Percentiles rank a stretch among this genome's conserved stretches.
Evolutionary conservation across 2,329 filamentous ascomycete genomes (phyloP).

Genomic region (Ascochyta rabiei): DNA sequence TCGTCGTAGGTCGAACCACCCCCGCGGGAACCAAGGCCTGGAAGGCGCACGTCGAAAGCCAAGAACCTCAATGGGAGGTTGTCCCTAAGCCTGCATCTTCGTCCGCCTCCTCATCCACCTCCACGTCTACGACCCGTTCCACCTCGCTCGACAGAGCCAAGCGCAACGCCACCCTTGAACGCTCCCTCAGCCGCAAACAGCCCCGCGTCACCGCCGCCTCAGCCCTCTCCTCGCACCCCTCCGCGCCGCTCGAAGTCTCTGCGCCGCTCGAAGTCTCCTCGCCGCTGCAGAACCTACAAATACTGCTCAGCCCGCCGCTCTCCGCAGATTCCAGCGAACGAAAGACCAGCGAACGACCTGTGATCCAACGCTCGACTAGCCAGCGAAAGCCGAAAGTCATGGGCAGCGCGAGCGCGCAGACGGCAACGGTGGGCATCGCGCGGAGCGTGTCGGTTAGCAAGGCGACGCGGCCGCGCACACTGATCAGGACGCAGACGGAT

Average conservation of each 20-base stretch:
- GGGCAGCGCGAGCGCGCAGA: conserved; percentile 8
- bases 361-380: conserved; percentile 19
- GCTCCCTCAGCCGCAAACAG: conserved; percentile 18
- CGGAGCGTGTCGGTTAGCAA: conserved; percentile 41
- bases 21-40: conserved; percentile 21
- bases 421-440: conserved; percentile 42
- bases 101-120: background rate
- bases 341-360: conserved; percentile 13
- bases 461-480: conserved; percentile 30
- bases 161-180: background rate
- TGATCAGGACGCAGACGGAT: conserved; percentile 24
- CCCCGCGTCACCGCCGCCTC: conserved; percentile 36
- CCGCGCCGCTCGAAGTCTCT: background rate
- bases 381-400: conserved; percentile 10
- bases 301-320: conserved; percentile 25
- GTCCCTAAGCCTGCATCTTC: conserved; percentile 23
- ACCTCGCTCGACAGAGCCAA: background rate
- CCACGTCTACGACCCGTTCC: background rate
- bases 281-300: conserved; percentile 27
- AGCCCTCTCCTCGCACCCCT: conserved; percentile 37
- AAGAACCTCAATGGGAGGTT: conserved; percentile 43
- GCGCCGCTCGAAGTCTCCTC: conserved; percentile 31
- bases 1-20: conserved; percentile 29
- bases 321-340: conserved; percentile 16
- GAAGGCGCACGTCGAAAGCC: conserved; percentile 30